Percentiles rank a stretch among this genome's conserved stretches.
Conservation (phyloP, 805 yeast species). For the Candida easanensis region DNA sequence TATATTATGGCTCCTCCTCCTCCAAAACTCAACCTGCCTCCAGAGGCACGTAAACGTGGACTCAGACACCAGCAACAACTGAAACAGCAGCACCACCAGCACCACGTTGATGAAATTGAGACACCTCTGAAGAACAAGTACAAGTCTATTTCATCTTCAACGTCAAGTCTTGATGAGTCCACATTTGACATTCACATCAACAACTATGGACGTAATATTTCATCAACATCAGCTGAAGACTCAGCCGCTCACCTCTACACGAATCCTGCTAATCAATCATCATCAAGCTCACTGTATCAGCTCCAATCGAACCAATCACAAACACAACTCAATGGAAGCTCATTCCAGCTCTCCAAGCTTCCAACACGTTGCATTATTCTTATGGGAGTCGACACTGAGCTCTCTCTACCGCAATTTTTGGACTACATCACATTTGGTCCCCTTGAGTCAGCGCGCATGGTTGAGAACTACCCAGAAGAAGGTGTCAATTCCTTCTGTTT, state of each 20-base stretch:
- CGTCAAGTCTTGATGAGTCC: conserved; percentile 14
- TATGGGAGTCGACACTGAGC: conserved; percentile 17
- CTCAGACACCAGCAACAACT: conserved; percentile 6
- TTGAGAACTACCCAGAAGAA: conserved; percentile 28
- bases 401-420: conserved; percentile 33
- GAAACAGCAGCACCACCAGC: background rate
- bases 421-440: conserved; percentile 56
- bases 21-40: conserved; percentile 22
- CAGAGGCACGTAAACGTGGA: conserved; percentile 17
- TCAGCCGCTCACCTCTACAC: conserved; percentile 6
- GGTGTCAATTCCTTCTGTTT: conserved; percentile 22
- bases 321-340: conserved; percentile 4
- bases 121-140: conserved; percentile 10
- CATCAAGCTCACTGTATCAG: conserved; percentile 13
- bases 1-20: conserved; percentile 20
- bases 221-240: conserved; percentile 9
- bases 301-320: conserved; percentile 9
- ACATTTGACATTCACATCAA: conserved; percentile 9
- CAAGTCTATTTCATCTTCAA: conserved; percentile 14
- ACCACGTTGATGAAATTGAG: conserved; percentile 1
- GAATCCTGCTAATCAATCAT: conserved; percentile 8
- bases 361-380: conserved; percentile 29
- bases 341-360: conserved; percentile 13
- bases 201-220: conserved; percentile 5
- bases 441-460: conserved; percentile 53